Percentiles rank a stretch among this genome's conserved stretches.
Evolutionary conservation across 805 yeast genomes (phyloP).

Genomic region (Wickerhamomyces silvicola): DNA sequence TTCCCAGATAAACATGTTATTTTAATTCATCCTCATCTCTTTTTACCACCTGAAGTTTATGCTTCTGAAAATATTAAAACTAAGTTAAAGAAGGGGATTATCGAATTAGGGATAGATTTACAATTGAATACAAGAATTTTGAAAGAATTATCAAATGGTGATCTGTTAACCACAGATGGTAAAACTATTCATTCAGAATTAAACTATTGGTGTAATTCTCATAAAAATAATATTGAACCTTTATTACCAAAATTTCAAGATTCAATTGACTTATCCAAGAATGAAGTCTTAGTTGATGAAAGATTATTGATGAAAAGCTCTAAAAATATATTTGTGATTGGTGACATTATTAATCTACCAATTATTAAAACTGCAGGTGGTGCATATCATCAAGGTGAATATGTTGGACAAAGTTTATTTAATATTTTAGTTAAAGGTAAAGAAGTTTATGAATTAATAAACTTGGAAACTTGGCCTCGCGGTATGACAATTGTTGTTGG

Average conservation of each 20-base stretch:
- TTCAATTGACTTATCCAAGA: constrained; percentile 15
- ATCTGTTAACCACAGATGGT: constrained; percentile 21
- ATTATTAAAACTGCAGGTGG: constrained; percentile 37
- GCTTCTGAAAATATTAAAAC: constrained; percentile 18
- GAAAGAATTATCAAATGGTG: constrained; percentile 20
- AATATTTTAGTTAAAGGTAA: constrained; percentile 11
- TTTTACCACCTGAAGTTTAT: constrained; percentile 33
- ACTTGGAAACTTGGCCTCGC: constrained; percentile 14
- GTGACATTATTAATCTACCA: constrained; percentile 30
- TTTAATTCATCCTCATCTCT: constrained; percentile 35
- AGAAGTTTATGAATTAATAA: constrained; percentile 9
- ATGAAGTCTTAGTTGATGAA: constrained; percentile 22
- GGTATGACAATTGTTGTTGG: constrained; percentile 25
- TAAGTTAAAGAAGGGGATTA: constrained; percentile 8
- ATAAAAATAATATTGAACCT: constrained; percentile 28
- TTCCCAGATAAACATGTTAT: constrained; percentile 32
- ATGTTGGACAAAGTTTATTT: constrained; percentile 14
- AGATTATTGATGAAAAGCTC: constrained; percentile 19
- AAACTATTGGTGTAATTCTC: constrained; percentile 32
- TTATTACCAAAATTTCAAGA: constrained; percentile 18
- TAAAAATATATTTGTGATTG: constrained; percentile 29
- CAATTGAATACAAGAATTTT: constrained; percentile 27
- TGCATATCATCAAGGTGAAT: constrained; percentile 24
- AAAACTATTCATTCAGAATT: constrained; percentile 25
- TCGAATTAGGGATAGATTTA: constrained; percentile 20